phyloP scores from a whole-genome alignment of 225 moss, liverwort and hornwort genomes.

The Pseudoscleropodium purum region DNA sequence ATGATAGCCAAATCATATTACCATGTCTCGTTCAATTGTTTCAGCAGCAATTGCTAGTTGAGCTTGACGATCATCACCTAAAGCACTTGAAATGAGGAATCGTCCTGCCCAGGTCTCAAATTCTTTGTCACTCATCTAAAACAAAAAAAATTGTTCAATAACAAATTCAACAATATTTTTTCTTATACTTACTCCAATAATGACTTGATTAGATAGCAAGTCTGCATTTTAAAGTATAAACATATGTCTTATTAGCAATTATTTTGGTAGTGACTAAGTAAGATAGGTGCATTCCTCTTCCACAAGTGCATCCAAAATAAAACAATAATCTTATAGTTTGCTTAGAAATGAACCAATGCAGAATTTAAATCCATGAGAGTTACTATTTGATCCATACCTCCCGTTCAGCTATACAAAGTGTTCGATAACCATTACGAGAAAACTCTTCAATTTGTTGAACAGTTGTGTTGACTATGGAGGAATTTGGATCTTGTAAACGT shows the following conservation, averaged over 20 bases:
- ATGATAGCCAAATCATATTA: not conserved
- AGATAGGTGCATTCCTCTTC: not conserved
- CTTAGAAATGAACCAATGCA: not conserved
- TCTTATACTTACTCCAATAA: not conserved
- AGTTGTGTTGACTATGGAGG: constrained; percentile 39
- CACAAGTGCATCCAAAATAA: not conserved
- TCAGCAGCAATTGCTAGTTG: constrained; percentile 78
- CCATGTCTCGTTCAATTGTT: constrained; percentile 88
- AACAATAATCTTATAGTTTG: not conserved
- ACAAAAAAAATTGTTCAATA: not conserved
- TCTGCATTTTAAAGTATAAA: not conserved
- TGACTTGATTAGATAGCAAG: not conserved
- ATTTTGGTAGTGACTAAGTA: too few species aligned
- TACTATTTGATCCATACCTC: constrained; percentile 37
- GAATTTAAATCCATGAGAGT: not conserved
- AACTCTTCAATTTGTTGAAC: constrained; percentile 79
- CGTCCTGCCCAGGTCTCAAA: constrained; percentile 77
- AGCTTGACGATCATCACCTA: constrained; percentile 71
- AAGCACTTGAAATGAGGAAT: constrained; percentile 59
- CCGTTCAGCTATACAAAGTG: constrained; percentile 87
- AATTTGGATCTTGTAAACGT: constrained; percentile 55
- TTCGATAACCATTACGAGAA: constrained; percentile 69
- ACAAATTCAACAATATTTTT: not conserved
- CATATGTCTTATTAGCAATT: not conserved
- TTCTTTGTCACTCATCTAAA: constrained; percentile 56